Evolutionary conservation across 2,329 filamentous ascomycete genomes (phyloP).

Genomic region (Lecanicillium sp.): DNA sequence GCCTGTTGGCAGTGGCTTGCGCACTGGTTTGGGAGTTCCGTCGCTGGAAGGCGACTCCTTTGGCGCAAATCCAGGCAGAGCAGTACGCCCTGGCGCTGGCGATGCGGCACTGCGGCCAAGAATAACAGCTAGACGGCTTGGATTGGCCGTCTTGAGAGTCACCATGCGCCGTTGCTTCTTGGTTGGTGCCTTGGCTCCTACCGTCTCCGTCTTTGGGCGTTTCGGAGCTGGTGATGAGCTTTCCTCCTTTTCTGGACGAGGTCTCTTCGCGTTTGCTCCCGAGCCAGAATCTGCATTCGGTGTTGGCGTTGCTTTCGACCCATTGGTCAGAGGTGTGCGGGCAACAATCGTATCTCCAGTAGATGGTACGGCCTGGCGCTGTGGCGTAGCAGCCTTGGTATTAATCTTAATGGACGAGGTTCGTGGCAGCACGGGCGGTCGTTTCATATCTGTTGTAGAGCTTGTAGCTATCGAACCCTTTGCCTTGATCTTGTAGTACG

Average conservation of each 20-base stretch:
- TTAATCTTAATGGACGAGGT: conserved; percentile 31
- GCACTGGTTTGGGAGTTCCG: conserved; percentile 3
- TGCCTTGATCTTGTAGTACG: conserved; percentile 7
- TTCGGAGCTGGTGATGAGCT: conserved; percentile 26
- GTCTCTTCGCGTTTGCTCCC: conserved; percentile 20
- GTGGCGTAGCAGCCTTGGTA: conserved; percentile 20
- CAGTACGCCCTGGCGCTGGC: conserved; percentile 18
- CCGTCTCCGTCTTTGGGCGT: conserved; percentile 26
- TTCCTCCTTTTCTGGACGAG: conserved; percentile 29
- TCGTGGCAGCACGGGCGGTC: conserved; percentile 19
- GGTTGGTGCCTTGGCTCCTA: conserved; percentile 13
- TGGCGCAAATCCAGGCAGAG: conserved; percentile 22
- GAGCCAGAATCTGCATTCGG: conserved; percentile 11
- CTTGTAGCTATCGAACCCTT: conserved; percentile 23
- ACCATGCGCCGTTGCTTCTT: conserved; percentile 26
- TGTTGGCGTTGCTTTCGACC: conserved; percentile 15
- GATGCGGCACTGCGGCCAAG: conserved; percentile 20
- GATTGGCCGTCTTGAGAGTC: conserved; percentile 26
- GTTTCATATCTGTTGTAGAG: conserved; percentile 27
- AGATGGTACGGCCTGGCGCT: conserved; percentile 12
- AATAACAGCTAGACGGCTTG: conserved; percentile 24
- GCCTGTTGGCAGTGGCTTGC: conserved; percentile 8
- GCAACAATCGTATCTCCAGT: conserved; percentile 20
- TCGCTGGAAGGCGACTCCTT: conserved; percentile 16
- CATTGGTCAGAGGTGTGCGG: conserved; percentile 15